Evolutionary conservation across 2,329 filamentous ascomycete genomes (phyloP), one percentile per base, ranked within the genome.

Genomic region (Xylariales sp.): DNA sequence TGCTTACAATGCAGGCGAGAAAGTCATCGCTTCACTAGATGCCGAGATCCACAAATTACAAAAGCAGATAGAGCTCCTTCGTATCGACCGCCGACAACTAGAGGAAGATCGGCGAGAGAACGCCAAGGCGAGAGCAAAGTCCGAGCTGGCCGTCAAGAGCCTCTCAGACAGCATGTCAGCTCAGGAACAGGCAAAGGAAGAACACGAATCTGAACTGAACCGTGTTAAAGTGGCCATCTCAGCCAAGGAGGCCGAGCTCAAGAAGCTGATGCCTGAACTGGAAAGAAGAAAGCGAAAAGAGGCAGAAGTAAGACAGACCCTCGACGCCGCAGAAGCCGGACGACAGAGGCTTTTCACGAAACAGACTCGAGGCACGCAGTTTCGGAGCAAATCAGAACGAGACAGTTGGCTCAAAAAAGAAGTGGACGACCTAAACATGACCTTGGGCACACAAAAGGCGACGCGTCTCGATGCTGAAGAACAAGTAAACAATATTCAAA

Each of bases 101-200:
- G 96, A 99, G 74, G 92, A 95, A 70, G 96, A 99, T 76, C 90
- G 94, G 70, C 91, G 92, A 57, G 93, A 97, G 45, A 88, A 88
- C 36, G 91, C 94, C 5, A 93, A 93, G 75, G 82, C 87, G 7
- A 89, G 92, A 73, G 97, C 96, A 3, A 94, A 97, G 78, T 86
- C 92, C 2, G 96, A 99, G 79, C 84, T 98, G 41, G 91, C 93
- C 69, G 87, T 93, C 64, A 97, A 96, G 78, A 90, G 88, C 50
- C 83, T 98, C 41, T 87, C 89, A n/a, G 93, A 97, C 74, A 93
- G 92, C 57, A 92, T 97, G 78, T 91, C 91, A 3, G 86, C 90
- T 7, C 89, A 92, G 10, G 91, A 97, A 72, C 88, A 93, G 74
- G 86, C 90, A 3, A 91, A 90, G 74, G 83, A 85, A 48, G 87